Conservation (phyloP, 2,329 filamentous ascomycete genomes). For the Monosporascus sp. region DNA sequence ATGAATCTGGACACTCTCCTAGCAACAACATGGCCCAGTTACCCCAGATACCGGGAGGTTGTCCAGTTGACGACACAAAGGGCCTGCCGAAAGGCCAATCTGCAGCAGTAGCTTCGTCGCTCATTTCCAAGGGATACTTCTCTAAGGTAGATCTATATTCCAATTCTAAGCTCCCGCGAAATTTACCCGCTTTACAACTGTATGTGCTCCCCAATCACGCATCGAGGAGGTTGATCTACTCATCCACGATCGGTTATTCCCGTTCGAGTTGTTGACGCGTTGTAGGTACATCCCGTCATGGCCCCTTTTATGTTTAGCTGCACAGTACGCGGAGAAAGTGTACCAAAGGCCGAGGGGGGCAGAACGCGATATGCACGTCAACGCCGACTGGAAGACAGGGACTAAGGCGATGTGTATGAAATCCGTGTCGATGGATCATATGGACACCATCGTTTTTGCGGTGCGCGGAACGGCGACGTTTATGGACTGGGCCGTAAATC, state of each 20-base stretch:
- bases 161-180: conserved; percentile 67
- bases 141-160: conserved; percentile 73
- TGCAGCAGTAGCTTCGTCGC: conserved; percentile 25
- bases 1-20: conserved; percentile 21
- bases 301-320: conserved; percentile 71
- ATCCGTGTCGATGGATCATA: conserved; percentile 70
- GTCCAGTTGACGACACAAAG: conserved; percentile 26
- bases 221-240: background rate
- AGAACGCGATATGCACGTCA: conserved; percentile 64
- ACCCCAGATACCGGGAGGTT: conserved; percentile 9
- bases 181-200: conserved; percentile 64
- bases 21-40: conserved; percentile 5
- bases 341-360: conserved; percentile 60
- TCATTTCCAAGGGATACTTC: conserved; percentile 55
- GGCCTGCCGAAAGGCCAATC: conserved; percentile 32
- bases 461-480: conserved; percentile 77
- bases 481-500: conserved; percentile 82
- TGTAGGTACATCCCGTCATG: conserved; percentile 66
- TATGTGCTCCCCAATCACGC: conserved; percentile 31
- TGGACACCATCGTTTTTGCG: conserved; percentile 76
- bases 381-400: conserved; percentile 66
- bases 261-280: conserved; percentile 11
- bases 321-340: conserved; percentile 69
- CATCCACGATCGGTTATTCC: background rate
- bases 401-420: conserved; percentile 85